Conservation (phyloP, 352 stramenopile genomes). For the Globisporangium takayamanum region DNA sequence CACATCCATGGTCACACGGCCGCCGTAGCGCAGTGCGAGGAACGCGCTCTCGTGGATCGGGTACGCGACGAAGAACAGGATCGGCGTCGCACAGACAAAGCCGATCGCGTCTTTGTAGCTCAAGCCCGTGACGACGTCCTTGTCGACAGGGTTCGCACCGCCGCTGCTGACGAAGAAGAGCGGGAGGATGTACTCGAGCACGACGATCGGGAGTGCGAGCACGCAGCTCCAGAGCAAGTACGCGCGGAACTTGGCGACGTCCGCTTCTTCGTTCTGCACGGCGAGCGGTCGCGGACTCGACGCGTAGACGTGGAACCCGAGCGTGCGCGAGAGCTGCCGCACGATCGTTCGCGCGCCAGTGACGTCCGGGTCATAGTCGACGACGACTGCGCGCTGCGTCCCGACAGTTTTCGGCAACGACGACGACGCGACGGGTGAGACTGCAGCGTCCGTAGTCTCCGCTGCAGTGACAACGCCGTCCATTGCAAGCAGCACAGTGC, state of each 20-base stretch:
- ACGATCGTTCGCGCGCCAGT: constrained; percentile 36
- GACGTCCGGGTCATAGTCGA: constrained; percentile 42
- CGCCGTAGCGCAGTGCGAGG: constrained; percentile 47
- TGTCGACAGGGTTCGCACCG: constrained; percentile 15
- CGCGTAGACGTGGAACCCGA: constrained; percentile 43
- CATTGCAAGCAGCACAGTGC: constrained; percentile 20
- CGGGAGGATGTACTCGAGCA: constrained; percentile 54
- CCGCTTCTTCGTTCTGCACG: constrained; percentile 24
- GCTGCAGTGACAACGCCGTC: constrained; percentile 29
- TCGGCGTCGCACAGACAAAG: constrained; percentile 57
- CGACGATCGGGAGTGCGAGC: constrained; percentile 45
- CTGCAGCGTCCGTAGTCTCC: constrained; percentile 15
- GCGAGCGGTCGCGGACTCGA: constrained; percentile 41
- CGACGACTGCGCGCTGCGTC: constrained; percentile 20
- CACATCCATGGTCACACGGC: constrained; percentile 70
- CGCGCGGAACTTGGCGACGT: constrained; percentile 37
- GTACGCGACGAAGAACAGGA: constrained; percentile 49
- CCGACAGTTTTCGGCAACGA: constrained; percentile 7
- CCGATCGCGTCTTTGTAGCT: constrained; percentile 47
- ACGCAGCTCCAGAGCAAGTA: constrained; percentile 48
- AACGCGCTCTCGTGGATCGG: constrained; percentile 72
- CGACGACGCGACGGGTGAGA: neutral
- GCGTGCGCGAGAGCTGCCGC: constrained; percentile 23
- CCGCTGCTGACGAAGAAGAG: constrained; percentile 4
- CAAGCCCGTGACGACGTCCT: constrained; percentile 30